Base-by-base conservation (phyloP, 257 asterid species). In the Lavandula angustifolia region DNA sequence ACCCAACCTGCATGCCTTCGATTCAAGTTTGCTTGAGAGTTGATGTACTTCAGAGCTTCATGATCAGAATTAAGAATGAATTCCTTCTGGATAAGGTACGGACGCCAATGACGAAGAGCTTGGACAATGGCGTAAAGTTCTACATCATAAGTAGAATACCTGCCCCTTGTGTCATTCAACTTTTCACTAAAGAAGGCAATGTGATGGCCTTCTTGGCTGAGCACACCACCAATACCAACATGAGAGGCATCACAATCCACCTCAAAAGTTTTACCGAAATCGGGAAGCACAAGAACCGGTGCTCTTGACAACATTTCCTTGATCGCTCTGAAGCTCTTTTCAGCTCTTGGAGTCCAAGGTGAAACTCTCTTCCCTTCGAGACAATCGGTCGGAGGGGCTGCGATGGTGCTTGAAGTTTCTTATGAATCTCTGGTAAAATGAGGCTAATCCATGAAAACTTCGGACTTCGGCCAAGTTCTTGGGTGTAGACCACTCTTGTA, bases 1-100 rank as follows among this genome's bases (percentile, higher is more conserved):
- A n/a, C n/a, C n/a, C n/a, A n/a, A n/a, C n/a, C n/a, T n/a, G 49
- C 69, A 34, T 63, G 60, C 5, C 50, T 64, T 9, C 35, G 4
- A 48, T 60, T 60, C 43, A 43, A 11, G 6, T 34, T 35, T 5
- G 10, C n/a, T 17, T 64, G 69, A 3, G 6, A 3, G 27, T 64
- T 64, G 8, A 48, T 34, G 7, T 49, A 5, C 3, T 50, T 64
- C 6, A 64, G 27, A 14, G 69, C 60, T 22, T 64, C 40, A 35
- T 49, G 50, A n/a, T 64, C 69, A 9, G 60, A 34, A 18, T 50
- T 9, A 3, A 64, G 60, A 2, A 64, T 32, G 29, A 63, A 49
- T 3, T 63, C 68, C 9, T n/a, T n/a, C n/a, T n/a, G n/a, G n/a
- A n/a, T n/a, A n/a, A n/a, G n/a, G n/a, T n/a, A n/a, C n/a, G n/a